Conservation (phyloP, 352 stramenopile species). For the Globisporangium solare region DNA sequence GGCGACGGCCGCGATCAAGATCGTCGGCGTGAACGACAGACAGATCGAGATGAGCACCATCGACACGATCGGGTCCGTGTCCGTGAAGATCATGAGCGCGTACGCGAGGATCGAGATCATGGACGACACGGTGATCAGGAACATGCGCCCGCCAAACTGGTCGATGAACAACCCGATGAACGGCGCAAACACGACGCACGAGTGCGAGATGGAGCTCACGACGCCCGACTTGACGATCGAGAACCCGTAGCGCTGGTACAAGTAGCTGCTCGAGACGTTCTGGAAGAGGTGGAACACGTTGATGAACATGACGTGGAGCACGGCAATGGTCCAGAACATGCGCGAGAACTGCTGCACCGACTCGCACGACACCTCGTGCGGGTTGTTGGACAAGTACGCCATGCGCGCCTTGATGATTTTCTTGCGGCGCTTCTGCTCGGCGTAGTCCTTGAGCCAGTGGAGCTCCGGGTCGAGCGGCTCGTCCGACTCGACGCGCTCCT, state of each 20-base stretch:
- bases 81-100: constrained; percentile 81
- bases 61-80: constrained; percentile 66
- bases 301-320: constrained; percentile 87
- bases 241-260: constrained; percentile 84
- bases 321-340: constrained; percentile 84
- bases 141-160: constrained; percentile 81
- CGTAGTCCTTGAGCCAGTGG: constrained; percentile 68
- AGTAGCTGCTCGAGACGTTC: constrained; percentile 84
- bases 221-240: constrained; percentile 83
- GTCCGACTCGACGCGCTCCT: constrained; percentile 48
- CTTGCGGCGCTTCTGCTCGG: constrained; percentile 57
- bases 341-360: constrained; percentile 67
- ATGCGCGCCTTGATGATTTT: constrained; percentile 23
- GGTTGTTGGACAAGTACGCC: neutral
- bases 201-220: constrained; percentile 72
- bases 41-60: constrained; percentile 88
- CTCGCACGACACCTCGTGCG: constrained; percentile 44
- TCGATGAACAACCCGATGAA: constrained; percentile 88
- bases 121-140: constrained; percentile 69
- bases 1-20: constrained; percentile 84
- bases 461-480: constrained; percentile 51
- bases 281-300: constrained; percentile 91
- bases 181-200: constrained; percentile 83
- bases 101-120: constrained; percentile 78
- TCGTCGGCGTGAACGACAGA: constrained; percentile 82